A percentile compares a stretch with the other conserved stretches of the same genome.
Evolutionary conservation across 2,329 filamentous ascomycete genomes (phyloP).

Genomic region (Aureobasidium sp.): DNA sequence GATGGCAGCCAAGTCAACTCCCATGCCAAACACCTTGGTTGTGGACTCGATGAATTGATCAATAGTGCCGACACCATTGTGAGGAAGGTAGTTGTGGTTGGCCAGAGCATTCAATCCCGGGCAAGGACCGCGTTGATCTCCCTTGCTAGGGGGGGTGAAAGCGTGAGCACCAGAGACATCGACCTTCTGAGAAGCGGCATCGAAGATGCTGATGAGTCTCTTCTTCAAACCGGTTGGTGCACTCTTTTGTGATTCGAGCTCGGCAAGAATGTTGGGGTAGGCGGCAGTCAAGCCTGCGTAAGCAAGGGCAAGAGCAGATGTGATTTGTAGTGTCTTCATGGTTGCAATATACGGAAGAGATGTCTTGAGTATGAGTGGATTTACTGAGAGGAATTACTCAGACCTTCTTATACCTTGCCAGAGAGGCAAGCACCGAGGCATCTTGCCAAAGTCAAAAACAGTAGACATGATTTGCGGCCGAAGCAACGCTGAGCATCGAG

Average conservation of each 20-base stretch:
- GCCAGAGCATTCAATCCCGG: slow-evolving; percentile 28
- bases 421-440: slow-evolving; percentile 9
- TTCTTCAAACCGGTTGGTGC: slow-evolving; percentile 1
- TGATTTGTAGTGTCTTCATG: slow-evolving; percentile 16
- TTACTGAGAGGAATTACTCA: not conserved
- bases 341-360: not conserved
- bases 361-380: not conserved
- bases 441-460: not conserved
- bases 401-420: not conserved
- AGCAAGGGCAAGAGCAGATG: slow-evolving; percentile 15
- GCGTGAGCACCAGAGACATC: slow-evolving; percentile 21
- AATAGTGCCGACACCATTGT: slow-evolving; percentile 28
- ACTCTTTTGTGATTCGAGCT: slow-evolving; percentile 13
- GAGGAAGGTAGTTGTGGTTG: slow-evolving; percentile 27
- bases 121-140: slow-evolving; percentile 25
- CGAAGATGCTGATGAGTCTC: slow-evolving; percentile 18
- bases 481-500: not conserved
- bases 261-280: slow-evolving; percentile 17
- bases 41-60: slow-evolving; percentile 25
- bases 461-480: not conserved
- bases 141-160: slow-evolving; percentile 22
- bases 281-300: slow-evolving; percentile 14
- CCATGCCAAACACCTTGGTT: slow-evolving; percentile 27
- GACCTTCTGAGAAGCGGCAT: slow-evolving; percentile 24
- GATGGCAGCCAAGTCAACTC: slow-evolving; percentile 25